Base-by-base conservation (phyloP, 2,329 filamentous ascomycete species). In the Tolypocladium sp. region DNA sequence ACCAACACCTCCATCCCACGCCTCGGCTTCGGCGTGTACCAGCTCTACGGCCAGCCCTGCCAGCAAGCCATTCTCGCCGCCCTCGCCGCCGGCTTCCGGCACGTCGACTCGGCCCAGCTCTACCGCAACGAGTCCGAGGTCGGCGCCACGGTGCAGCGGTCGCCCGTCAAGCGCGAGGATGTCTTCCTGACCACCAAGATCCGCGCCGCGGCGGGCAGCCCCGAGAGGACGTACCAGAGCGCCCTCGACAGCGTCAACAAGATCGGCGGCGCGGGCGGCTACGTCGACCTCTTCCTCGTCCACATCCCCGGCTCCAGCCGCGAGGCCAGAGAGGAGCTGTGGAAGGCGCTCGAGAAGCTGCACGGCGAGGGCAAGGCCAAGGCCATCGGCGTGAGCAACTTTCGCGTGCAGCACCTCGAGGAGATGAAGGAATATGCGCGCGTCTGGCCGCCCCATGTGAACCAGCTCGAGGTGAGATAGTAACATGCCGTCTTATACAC, bases 111-210 rank as follows among this genome's bases (percentile, higher is more conserved):
- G 1, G 89, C 88, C 0, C 72, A 76, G 40, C 64, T 72, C 70
- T 92, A 91, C 70, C 80, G 73, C 57, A 92, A 91, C 65, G 89
- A 91, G 67, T 69, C 73, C 15, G 78, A 87, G 67, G 87, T 91
- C 54, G 86, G 87, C 4, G 74, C 82, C 57, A 87, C 88, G 1
- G 71, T 90, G n/a, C 74, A 74, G 30, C 69, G 80, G 59, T 85
- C 82, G 2, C 78, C 77, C 0, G 63, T 90, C 7, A 73, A 77
- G 6, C 80, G 85, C 38, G 73, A 78, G 20, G 78, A 89, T 10
- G 66, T 91, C 55, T 91, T 87, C 70, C 71, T 91, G 44, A 91
- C 88, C 0, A 88, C 85, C 60, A 92, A 92, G 73, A 84, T 91
- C 59, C 74, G 87, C 37, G 76, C 56, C 17, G 60, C 57, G 38